Percentiles rank a stretch among this genome's conserved stretches.
These are phyloP conservation scores for Chrysanthemum makinoi DNA, from an alignment of 129 eudicot genomes.

Conservation along the genomic window DNA sequence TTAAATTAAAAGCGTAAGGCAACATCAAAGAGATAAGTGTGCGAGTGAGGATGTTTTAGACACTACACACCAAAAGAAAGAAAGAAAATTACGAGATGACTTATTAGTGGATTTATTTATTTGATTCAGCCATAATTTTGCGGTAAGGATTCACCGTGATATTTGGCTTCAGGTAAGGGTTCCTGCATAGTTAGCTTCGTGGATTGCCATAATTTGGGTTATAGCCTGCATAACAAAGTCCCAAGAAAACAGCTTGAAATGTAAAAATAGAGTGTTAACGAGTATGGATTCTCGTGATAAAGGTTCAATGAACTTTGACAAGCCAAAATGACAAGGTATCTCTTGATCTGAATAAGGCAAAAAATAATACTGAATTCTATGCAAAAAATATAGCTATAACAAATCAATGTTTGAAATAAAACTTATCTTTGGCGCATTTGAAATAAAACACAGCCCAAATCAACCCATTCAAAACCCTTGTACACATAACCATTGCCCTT, in stretches of 20 bases:
- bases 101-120: slow-evolving; percentile 62
- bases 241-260: neutral
- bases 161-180: slow-evolving; percentile 70
- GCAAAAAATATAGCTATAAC: neutral
- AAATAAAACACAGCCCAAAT: no score
- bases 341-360: no score
- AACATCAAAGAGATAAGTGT: slow-evolving; percentile 1
- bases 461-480: no score
- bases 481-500: no score
- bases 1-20: neutral
- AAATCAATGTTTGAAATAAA: no score
- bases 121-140: slow-evolving; percentile 58
- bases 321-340: neutral
- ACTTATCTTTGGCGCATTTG: no score
- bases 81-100: slow-evolving; percentile 13
- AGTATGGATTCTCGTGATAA: neutral
- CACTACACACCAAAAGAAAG: neutral
- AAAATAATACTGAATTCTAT: neutral
- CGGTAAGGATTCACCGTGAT: slow-evolving; percentile 70
- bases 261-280: neutral
- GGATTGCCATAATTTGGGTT: slow-evolving; percentile 64
- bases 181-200: slow-evolving; percentile 64
- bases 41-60: neutral
- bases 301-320: neutral
- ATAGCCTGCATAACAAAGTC: slow-evolving; percentile 42